Base-by-base conservation (phyloP, 768 basidiomycete genomes). In the Tylopilus sp. region DNA sequence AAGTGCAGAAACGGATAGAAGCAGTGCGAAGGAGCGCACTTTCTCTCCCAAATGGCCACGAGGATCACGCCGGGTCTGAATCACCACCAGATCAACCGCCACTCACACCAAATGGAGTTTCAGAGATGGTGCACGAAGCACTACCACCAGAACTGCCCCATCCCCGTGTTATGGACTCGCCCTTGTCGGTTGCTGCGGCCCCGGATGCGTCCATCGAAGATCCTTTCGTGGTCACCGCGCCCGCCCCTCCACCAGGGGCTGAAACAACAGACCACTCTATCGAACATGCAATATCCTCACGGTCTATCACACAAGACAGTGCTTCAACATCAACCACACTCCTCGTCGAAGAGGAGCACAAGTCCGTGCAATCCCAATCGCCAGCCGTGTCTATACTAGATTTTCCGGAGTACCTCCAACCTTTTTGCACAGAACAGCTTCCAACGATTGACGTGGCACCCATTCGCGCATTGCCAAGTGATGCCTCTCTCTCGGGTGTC, bases 1-100 rank as follows among this genome's bases (percentile, higher is more conserved):
- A 89, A 63, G 74, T 75, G 17, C 73, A 72, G 49, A 75, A 73
- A 56, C 69, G 85, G 33, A 38, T 87, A 42, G 63, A 69, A 13
- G 60, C 56, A 12, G 43, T 62, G 20, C 60, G 48, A 39, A 55
- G 30, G 18, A 18, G 25, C 4, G 53, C 40, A 7, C 42, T 49
- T 3, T 40, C 25, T 2, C 23, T 30, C 4, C 45, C 44, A 3
- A 44, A 51, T 35, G 56, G 31, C 10, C 28, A 28, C 36, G 43
- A 57, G 25, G 44, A 40, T 17, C 30, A 10, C 33, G 5, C 18
- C 13, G 47, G 9, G 8, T 30, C 20, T 9, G 47, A 42, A 39
- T 23, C 20, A 4, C 47, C 31, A 11, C 22, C 21, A 17, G 40
- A 42, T 9, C 33, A 21, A 18, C n/a, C 39, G n/a, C 4, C 36